Evolutionary conservation across 768 basidiomycete species (phyloP).

Genomic region (Gyrodon lividus): DNA sequence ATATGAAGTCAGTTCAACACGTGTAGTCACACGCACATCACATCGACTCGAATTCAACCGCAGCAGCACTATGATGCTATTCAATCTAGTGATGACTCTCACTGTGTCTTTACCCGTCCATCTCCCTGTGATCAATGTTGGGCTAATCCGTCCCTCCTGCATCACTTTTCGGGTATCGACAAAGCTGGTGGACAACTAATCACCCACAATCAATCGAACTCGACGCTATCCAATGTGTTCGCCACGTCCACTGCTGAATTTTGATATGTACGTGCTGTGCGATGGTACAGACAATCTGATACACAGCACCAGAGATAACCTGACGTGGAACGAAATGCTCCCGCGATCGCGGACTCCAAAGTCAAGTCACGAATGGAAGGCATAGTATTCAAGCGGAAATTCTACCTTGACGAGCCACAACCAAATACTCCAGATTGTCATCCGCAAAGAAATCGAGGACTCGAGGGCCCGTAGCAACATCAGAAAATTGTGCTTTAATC

Average conservation of each 20-base stretch:
- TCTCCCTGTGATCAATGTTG: too few relatives aligned
- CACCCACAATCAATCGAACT: background rate
- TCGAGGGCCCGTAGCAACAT: background rate
- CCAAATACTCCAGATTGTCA: too few relatives aligned
- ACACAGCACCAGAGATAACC: too few relatives aligned
- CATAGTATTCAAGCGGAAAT: background rate
- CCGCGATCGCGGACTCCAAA: constrained; percentile 31
- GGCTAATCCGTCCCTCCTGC: constrained; percentile 10
- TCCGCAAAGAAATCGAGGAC: background rate
- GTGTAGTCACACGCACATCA: constrained; percentile 35
- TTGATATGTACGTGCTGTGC: too few relatives aligned
- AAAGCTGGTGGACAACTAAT: constrained; percentile 1
- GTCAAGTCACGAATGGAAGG: background rate
- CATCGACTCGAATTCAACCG: constrained; percentile 26
- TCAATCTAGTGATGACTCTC: background rate
- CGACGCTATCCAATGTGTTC: too few relatives aligned
- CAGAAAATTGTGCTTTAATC: constrained; percentile 1
- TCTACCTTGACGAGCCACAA: background rate
- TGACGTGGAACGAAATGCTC: too few relatives aligned
- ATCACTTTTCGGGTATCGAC: too few relatives aligned
- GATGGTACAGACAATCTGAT: too few relatives aligned
- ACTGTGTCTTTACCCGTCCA: constrained; percentile 5
- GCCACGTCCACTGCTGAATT: too few relatives aligned
- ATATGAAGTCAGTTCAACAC: constrained; percentile 25
- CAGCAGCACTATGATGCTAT: too few relatives aligned